A percentile compares a stretch with the other conserved stretches of the same genome.
These are phyloP conservation scores for Fusarium piperis DNA, from an alignment of 2,329 filamentous ascomycete genomes.

Conservation along the genomic window DNA sequence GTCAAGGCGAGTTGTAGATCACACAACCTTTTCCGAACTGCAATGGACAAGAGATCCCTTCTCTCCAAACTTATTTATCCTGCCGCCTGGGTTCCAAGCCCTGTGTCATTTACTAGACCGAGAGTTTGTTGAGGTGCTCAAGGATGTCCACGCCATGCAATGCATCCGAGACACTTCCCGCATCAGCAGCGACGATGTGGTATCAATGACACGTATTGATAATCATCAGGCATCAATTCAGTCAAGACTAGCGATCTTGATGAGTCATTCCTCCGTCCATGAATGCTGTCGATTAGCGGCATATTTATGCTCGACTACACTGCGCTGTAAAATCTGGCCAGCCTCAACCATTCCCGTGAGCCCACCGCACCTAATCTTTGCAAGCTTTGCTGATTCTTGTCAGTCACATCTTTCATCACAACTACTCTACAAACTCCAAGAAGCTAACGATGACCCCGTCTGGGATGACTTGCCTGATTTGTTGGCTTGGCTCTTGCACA, in stretches of 20 bases:
- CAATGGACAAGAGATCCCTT: constrained; percentile 51
- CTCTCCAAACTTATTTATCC: constrained; percentile 37
- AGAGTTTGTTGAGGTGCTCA: constrained; percentile 49
- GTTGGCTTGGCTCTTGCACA: constrained; percentile 49
- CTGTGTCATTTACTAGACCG: constrained; percentile 36
- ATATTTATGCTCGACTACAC: constrained; percentile 53
- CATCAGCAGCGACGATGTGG: constrained; percentile 23
- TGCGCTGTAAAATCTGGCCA: constrained; percentile 54
- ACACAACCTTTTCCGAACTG: constrained; percentile 54
- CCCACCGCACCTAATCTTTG: not conserved
- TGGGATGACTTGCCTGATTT: constrained; percentile 48
- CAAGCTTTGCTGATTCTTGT: not conserved
- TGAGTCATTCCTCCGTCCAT: constrained; percentile 31
- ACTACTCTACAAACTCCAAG: constrained; percentile 46
- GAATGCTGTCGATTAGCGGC: constrained; percentile 52
- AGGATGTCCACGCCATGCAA: constrained; percentile 52
- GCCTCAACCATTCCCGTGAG: constrained; percentile 51
- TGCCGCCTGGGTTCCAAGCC: constrained; percentile 49
- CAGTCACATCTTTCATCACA: constrained; percentile 46
- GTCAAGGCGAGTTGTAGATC: constrained; percentile 51
- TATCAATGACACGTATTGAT: constrained; percentile 48
- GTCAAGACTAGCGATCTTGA: constrained; percentile 47
- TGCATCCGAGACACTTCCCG: constrained; percentile 46
- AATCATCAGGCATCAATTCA: constrained; percentile 55
- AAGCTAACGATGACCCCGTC: constrained; percentile 37